phyloP scores from a whole-genome alignment of 768 basidiomycete species.

The Paxillus rubicundulus region DNA sequence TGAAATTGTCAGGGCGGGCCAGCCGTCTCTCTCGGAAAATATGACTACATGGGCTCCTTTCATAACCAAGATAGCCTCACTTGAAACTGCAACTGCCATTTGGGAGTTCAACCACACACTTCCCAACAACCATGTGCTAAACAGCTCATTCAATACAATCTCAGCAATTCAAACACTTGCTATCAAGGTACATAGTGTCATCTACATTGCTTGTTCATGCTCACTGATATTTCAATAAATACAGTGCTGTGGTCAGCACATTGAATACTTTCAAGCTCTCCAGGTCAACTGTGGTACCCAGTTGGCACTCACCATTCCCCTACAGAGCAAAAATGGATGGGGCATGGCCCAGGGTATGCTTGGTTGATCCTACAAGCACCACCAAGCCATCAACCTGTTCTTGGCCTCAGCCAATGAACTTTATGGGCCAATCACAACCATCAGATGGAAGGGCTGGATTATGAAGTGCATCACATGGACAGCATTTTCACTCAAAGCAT shows the following conservation, averaged over 20 bases:
- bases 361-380: slow-evolving; percentile 12
- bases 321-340: slow-evolving; percentile 29
- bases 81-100: slow-evolving; percentile 31
- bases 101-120: slow-evolving; percentile 34
- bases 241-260: slow-evolving; percentile 18
- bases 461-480: slow-evolving; percentile 29
- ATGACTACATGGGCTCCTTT: too few species aligned
- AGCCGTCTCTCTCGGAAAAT: too few species aligned
- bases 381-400: slow-evolving; percentile 15
- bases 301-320: slow-evolving; percentile 17
- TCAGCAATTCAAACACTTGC: slow-evolving; percentile 29
- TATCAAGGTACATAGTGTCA: slow-evolving; percentile 27
- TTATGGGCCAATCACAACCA: slow-evolving; percentile 31
- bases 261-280: slow-evolving; percentile 27
- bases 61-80: slow-evolving; percentile 28
- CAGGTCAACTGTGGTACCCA: slow-evolving; percentile 13
- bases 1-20: too few species aligned
- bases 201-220: neutral
- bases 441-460: slow-evolving; percentile 9
- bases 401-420: slow-evolving; percentile 24
- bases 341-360: slow-evolving; percentile 27
- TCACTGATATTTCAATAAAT: neutral
- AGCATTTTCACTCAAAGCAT: slow-evolving; percentile 17
- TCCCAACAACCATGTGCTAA: slow-evolving; percentile 24
- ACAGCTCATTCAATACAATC: slow-evolving; percentile 30